Conservation (phyloP, 2,329 filamentous ascomycete genomes). For the Plectosphaerella cucumerina region DNA sequence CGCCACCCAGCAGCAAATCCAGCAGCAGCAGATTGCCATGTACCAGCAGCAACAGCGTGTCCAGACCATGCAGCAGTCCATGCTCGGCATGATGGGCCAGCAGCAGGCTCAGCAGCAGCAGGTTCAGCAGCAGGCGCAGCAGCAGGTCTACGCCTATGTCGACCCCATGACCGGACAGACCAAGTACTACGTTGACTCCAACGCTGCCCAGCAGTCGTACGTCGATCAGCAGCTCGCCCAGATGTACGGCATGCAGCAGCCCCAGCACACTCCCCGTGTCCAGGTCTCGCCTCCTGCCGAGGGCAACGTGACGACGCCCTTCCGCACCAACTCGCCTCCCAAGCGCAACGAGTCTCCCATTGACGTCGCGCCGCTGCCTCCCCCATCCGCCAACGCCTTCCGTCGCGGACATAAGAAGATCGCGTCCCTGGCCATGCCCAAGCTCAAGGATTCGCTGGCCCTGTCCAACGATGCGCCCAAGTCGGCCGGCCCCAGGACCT, state of each 20-base stretch:
- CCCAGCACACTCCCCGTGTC: constrained; percentile 53
- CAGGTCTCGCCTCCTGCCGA: constrained; percentile 79
- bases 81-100: constrained; percentile 17
- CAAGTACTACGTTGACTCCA: constrained; percentile 72
- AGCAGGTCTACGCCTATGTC: constrained; percentile 77
- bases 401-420: constrained; percentile 92
- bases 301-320: constrained; percentile 40
- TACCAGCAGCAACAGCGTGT: constrained; percentile 40
- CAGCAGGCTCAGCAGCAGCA: constrained; percentile 37
- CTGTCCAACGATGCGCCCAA: constrained; percentile 43
- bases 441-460: constrained; percentile 37
- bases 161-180: constrained; percentile 84
- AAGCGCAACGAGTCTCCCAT: constrained; percentile 66
- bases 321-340: constrained; percentile 62
- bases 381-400: constrained; percentile 86
- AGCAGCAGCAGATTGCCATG: constrained; percentile 39
- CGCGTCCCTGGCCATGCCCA: constrained; percentile 65
- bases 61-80: constrained; percentile 41
- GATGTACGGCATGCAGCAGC: constrained; percentile 33
- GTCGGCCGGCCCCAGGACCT: constrained; percentile 70
- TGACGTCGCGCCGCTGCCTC: constrained; percentile 68
- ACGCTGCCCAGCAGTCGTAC: constrained; percentile 35
- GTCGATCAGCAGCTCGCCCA: constrained; percentile 32
- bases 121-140: constrained; percentile 55
- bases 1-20: constrained; percentile 37